phyloP scores from a whole-genome alignment of 1,139 yeast genomes.

The Geotrichum aggregatum region DNA sequence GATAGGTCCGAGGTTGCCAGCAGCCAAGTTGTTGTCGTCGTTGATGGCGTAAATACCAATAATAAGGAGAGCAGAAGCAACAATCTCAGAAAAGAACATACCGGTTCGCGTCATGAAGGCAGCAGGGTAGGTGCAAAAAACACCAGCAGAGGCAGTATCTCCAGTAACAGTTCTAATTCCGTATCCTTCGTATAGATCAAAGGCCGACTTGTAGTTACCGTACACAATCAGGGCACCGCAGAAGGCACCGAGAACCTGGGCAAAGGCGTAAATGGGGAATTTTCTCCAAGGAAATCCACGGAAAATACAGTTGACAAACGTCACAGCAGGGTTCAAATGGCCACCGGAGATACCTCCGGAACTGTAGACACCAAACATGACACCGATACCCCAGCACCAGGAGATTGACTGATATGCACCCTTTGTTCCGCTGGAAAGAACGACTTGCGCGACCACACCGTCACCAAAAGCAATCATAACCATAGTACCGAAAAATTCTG shows the following conservation, averaged over 20 bases:
- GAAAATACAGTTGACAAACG: constrained; percentile 33
- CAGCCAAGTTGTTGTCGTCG: constrained; percentile 47
- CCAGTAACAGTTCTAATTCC: constrained; percentile 34
- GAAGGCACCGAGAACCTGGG: constrained; percentile 35
- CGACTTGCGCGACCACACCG: constrained; percentile 47
- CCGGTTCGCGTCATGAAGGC: constrained; percentile 44
- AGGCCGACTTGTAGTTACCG: constrained; percentile 33
- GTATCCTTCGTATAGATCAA: constrained; percentile 32
- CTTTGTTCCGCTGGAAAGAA: constrained; percentile 36
- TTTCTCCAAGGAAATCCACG: constrained; percentile 37
- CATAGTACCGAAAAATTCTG: constrained; percentile 50
- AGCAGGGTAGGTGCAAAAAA: constrained; percentile 47
- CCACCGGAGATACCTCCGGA: constrained; percentile 37
- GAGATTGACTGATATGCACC: constrained; percentile 46
- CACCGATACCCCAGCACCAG: constrained; percentile 51
- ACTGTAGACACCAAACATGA: constrained; percentile 44
- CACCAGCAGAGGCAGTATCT: constrained; percentile 38
- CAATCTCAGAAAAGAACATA: constrained; percentile 46
- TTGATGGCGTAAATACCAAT: constrained; percentile 47
- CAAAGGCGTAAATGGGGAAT: constrained; percentile 31
- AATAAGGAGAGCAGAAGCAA: constrained; percentile 45
- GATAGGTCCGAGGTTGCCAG: constrained; percentile 46
- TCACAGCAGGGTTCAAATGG: constrained; percentile 38
- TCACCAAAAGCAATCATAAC: constrained; percentile 45
- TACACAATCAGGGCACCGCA: constrained; percentile 33